phyloP scores from a whole-genome alignment of 2,329 filamentous ascomycete species.

The Scopulariopsis brevicaulis region DNA sequence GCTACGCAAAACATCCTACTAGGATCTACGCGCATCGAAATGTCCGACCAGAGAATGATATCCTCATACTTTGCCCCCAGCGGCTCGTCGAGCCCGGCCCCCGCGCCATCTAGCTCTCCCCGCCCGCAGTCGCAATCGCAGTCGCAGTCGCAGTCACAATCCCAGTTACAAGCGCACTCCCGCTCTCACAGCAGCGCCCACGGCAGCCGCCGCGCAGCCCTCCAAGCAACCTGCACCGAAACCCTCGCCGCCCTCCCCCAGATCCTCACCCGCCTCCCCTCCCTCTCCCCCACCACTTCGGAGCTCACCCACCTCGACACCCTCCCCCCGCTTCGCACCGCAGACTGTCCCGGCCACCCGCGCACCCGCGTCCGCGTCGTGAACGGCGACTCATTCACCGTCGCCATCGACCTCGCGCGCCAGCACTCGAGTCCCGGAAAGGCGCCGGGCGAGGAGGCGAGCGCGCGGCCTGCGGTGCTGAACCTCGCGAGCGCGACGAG shows the following conservation, averaged over 20 bases:
- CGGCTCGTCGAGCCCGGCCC: background rate
- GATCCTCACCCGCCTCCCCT: constrained; percentile 31
- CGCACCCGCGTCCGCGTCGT: constrained; percentile 32
- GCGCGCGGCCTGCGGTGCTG: constrained; percentile 41
- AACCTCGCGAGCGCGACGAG: constrained; percentile 51
- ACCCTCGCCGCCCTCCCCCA: constrained; percentile 33
- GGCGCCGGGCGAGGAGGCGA: constrained; percentile 9
- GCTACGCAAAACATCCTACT: background rate
- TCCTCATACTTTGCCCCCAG: background rate
- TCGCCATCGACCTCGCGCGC: constrained; percentile 29
- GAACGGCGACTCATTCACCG: constrained; percentile 46
- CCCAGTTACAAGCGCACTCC: background rate
- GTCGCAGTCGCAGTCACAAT: background rate
- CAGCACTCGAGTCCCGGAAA: constrained; percentile 7
- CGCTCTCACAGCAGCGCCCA: background rate
- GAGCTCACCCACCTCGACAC: constrained; percentile 22
- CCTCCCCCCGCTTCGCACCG: constrained; percentile 24
- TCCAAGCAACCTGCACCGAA: constrained; percentile 16
- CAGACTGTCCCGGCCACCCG: constrained; percentile 27
- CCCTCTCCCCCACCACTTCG: constrained; percentile 23
- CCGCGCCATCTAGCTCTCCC: background rate
- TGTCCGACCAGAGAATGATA: background rate
- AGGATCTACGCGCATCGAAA: background rate
- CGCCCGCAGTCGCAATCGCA: background rate
- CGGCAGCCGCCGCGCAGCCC: background rate